Conservation (phyloP, 331 rosid genomes). For the Cydonia oblonga region DNA sequence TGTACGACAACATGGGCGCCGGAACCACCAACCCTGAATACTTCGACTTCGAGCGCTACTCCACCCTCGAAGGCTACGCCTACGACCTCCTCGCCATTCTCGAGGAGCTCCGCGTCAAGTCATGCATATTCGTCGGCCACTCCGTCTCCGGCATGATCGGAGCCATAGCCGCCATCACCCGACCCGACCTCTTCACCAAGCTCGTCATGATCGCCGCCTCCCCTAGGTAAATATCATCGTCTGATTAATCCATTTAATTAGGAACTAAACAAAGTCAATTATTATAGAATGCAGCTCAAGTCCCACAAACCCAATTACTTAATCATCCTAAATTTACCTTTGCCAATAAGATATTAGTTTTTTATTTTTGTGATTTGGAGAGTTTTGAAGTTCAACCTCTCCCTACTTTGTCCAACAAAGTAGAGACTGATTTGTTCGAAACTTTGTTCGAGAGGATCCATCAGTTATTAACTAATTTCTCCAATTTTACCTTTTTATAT, state of each 20-base stretch:
- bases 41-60: slow-evolving; percentile 60
- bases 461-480: too few species aligned
- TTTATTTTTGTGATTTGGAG: too few species aligned
- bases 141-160: slow-evolving; percentile 80
- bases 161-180: slow-evolving; percentile 46
- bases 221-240: slow-evolving; percentile 37
- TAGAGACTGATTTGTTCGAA: neutral
- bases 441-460: too few species aligned
- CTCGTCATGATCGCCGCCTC: slow-evolving; percentile 51
- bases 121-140: slow-evolving; percentile 70
- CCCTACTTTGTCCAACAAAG: neutral
- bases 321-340: neutral
- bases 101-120: slow-evolving; percentile 39
- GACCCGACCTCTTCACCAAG: slow-evolving; percentile 65
- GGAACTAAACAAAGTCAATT: neutral
- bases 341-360: neutral
- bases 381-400: too few species aligned
- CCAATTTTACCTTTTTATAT: too few species aligned
- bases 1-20: slow-evolving; percentile 76
- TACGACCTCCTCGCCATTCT: slow-evolving; percentile 59
- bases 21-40: slow-evolving; percentile 81
- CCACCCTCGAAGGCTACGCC: slow-evolving; percentile 54
- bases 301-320: neutral
- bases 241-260: neutral
- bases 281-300: neutral